Evolutionary conservation across 495 filamentous ascomycete species (phyloP).

Genomic region (Talaromyces adpressus): DNA sequence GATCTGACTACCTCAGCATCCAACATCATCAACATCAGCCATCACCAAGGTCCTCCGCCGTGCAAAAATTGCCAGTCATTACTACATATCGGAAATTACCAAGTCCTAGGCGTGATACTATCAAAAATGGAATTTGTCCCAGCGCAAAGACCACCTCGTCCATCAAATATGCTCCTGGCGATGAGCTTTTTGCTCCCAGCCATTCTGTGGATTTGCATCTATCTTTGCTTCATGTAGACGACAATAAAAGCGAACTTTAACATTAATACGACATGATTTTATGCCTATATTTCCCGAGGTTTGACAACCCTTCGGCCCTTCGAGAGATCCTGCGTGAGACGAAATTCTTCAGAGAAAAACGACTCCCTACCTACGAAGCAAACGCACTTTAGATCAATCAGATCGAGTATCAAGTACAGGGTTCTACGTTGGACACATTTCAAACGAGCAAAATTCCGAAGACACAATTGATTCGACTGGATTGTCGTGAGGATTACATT

Average conservation of each 20-base stretch:
- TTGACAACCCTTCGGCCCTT: no score
- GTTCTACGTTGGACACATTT: background rate
- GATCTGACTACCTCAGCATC: background rate
- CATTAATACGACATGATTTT: background rate
- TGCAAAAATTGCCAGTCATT: background rate
- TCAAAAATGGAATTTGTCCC: background rate
- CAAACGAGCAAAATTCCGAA: background rate
- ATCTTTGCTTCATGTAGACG: slow-evolving; percentile 7
- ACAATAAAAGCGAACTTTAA: background rate
- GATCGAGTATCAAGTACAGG: background rate
- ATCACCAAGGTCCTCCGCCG: background rate
- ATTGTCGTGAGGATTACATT: no score
- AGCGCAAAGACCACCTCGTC: background rate
- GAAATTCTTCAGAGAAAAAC: background rate
- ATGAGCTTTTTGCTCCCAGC: slow-evolving; percentile 3
- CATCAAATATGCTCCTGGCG: background rate
- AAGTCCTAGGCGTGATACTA: background rate
- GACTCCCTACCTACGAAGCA: background rate
- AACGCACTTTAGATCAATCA: background rate
- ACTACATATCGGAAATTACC: background rate
- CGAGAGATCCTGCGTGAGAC: no score
- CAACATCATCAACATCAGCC: background rate
- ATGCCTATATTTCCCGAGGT: background rate
- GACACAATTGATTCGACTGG: no score
- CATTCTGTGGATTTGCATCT: slow-evolving; percentile 7